phyloP scores from a whole-genome alignment of 352 stramenopile species.

The Phytophthora colocasiae region DNA sequence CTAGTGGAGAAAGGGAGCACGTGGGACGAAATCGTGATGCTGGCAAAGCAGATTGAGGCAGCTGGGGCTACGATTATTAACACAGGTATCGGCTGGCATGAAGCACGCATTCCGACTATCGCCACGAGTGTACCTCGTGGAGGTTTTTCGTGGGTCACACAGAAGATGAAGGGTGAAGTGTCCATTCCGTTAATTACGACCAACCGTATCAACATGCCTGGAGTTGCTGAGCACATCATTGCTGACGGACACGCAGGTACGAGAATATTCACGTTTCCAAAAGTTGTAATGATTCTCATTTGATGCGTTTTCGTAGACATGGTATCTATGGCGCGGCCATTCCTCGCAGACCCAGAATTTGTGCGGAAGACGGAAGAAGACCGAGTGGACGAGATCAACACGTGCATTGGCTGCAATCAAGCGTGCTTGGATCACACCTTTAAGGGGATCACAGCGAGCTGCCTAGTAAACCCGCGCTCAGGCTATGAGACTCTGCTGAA shows the following conservation, averaged over 20 bases:
- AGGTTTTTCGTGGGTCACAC: constrained; percentile 95
- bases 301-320: constrained; percentile 48
- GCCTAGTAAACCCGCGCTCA: constrained; percentile 96
- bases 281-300: background rate
- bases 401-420: constrained; percentile 97
- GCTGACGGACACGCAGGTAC: constrained; percentile 72
- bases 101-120: constrained; percentile 97
- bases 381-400: constrained; percentile 96
- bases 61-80: constrained; percentile 97
- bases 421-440: constrained; percentile 99
- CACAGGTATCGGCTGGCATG: constrained; percentile 98
- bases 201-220: constrained; percentile 98
- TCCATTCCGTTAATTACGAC: constrained; percentile 95
- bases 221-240: constrained; percentile 92
- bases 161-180: constrained; percentile 91
- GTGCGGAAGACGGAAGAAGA: constrained; percentile 93
- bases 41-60: constrained; percentile 93
- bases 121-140: constrained; percentile 95
- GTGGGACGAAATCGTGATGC: constrained; percentile 89
- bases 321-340: constrained; percentile 91
- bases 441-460: constrained; percentile 93
- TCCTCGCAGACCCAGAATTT: constrained; percentile 96
- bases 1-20: constrained; percentile 92
- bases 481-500: constrained; percentile 95
- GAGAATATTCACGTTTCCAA: background rate